Percentiles rank a stretch among this genome's conserved stretches.
Conservation (phyloP, 306 rosid genomes). For the Adenanthera pavonina region DNA sequence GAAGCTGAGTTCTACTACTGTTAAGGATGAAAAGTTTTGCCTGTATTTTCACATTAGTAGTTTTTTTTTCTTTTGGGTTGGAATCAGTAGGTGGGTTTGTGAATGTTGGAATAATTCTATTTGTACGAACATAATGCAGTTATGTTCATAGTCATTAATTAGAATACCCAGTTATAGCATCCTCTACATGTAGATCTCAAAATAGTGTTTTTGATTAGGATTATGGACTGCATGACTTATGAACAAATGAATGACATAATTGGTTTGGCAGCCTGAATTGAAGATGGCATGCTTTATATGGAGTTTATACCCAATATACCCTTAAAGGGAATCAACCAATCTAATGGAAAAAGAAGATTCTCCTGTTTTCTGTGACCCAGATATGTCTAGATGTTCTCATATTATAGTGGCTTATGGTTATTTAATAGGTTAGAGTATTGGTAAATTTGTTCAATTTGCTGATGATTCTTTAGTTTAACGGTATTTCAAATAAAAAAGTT, state of each 20-base stretch:
- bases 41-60: not conserved
- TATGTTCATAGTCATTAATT: not conserved
- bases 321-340: not conserved
- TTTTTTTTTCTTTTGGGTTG: too few species aligned
- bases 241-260: not conserved
- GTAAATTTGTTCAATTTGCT: not conserved
- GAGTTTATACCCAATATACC: not conserved
- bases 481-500: not conserved
- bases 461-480: not conserved
- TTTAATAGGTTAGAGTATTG: slow-evolving; percentile 20
- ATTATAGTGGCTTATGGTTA: not conserved
- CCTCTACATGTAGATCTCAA: not conserved
- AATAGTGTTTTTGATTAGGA: not conserved
- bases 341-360: not conserved
- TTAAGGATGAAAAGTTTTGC: not conserved
- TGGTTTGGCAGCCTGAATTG: not conserved
- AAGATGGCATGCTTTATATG: not conserved
- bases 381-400: not conserved
- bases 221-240: not conserved
- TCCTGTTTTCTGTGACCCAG: not conserved
- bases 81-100: not conserved
- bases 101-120: not conserved
- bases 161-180: not conserved
- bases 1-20: not conserved
- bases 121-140: not conserved